Evolutionary conservation across 2,329 filamentous ascomycete species (phyloP).

Genomic region (Hymenoscyphus fraxineus): DNA sequence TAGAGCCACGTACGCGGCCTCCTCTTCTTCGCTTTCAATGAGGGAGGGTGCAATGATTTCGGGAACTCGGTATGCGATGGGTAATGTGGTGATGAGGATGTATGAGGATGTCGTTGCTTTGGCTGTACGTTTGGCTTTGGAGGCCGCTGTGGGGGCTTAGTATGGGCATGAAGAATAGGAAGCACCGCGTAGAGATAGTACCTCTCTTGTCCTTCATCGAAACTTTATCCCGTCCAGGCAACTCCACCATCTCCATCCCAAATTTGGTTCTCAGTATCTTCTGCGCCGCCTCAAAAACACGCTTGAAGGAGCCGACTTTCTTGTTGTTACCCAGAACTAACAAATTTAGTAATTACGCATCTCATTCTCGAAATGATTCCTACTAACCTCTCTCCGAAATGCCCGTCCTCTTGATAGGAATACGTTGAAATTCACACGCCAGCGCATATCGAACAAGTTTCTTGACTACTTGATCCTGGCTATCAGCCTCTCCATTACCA

Average conservation of each 20-base stretch:
- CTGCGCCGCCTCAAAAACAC: constrained; percentile 75
- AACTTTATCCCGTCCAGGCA: constrained; percentile 76
- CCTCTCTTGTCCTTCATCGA: constrained; percentile 77
- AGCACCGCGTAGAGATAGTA: constrained; percentile 35
- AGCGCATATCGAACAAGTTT: constrained; percentile 67
- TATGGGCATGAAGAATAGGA: neutral
- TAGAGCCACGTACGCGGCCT: constrained; percentile 76
- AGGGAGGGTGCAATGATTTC: constrained; percentile 65
- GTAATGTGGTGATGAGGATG: constrained; percentile 72
- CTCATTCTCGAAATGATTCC: neutral
- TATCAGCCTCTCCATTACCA: constrained; percentile 17
- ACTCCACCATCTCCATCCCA: constrained; percentile 88
- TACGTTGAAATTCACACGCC: constrained; percentile 61
- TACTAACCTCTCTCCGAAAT: constrained; percentile 58
- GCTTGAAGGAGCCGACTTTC: constrained; percentile 63
- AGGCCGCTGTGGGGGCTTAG: constrained; percentile 21
- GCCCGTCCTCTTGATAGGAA: constrained; percentile 56
- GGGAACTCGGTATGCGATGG: constrained; percentile 61
- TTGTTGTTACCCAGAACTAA: constrained; percentile 40
- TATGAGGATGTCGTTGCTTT: constrained; percentile 62
- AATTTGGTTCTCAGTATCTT: constrained; percentile 65
- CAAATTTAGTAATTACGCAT: constrained; percentile 3
- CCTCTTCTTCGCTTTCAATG: constrained; percentile 60
- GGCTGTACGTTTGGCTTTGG: constrained; percentile 37
- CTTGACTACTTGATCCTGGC: constrained; percentile 52